Evolutionary conservation across 2,329 filamentous ascomycete genomes (phyloP).

Genomic region (Paecilomyces fulvus): DNA sequence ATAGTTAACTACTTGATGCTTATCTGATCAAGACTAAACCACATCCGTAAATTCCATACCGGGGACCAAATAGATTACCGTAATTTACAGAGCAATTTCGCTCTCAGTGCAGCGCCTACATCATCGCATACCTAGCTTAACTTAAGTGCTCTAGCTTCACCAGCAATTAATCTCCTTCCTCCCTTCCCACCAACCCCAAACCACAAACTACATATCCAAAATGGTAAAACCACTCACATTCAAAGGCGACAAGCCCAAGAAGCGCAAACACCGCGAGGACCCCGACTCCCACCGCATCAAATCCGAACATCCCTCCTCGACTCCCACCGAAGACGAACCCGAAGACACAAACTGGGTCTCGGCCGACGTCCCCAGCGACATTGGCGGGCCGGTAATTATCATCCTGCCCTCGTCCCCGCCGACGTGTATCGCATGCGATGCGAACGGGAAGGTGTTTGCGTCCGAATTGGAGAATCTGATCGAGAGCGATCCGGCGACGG

Average conservation of each 20-base stretch:
- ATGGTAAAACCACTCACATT: constrained; percentile 77
- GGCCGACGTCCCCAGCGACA: constrained; percentile 64
- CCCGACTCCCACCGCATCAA: constrained; percentile 36
- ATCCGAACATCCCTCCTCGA: constrained; percentile 11
- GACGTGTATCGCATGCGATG: constrained; percentile 74
- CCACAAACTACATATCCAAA: constrained; percentile 8
- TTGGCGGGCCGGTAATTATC: constrained; percentile 73
- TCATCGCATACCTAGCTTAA: neutral
- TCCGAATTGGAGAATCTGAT: constrained; percentile 79
- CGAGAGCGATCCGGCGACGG: constrained; percentile 70
- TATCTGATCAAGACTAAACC: neutral
- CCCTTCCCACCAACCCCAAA: neutral
- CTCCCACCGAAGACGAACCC: constrained; percentile 26
- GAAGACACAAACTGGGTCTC: constrained; percentile 87
- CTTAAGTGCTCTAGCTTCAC: neutral
- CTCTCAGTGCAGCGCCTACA: neutral
- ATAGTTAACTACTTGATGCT: neutral
- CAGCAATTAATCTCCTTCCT: neutral
- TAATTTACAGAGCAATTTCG: neutral
- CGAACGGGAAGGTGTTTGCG: constrained; percentile 77
- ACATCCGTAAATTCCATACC: neutral
- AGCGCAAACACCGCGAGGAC: constrained; percentile 65
- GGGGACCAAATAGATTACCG: neutral
- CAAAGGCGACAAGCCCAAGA: constrained; percentile 94
- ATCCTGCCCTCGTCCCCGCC: constrained; percentile 68